Percentiles rank a stretch among this genome's conserved stretches.
phyloP scores from a whole-genome alignment of 164 flowering plant species.

The Santalum album region DNA sequence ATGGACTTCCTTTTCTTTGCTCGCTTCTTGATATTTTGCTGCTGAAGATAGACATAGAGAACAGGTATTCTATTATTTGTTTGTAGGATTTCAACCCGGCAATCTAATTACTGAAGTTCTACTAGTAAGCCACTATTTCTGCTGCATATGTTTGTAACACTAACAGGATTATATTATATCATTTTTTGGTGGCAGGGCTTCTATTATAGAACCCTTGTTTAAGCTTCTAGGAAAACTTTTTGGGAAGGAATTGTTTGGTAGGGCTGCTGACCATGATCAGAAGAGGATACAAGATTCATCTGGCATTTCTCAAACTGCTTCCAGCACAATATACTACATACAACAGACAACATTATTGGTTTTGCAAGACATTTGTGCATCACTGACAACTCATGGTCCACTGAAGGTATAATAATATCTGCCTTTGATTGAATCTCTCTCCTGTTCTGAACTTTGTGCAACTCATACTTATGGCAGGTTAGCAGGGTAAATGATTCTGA shows the following conservation, averaged over 20 bases:
- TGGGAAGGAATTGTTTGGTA: slow-evolving; percentile 30
- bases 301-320: slow-evolving; percentile 21
- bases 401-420: slow-evolving; percentile 21
- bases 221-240: slow-evolving; percentile 44
- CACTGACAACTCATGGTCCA: slow-evolving; percentile 20
- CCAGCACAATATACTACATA: slow-evolving; percentile 26
- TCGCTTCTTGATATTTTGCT: slow-evolving; percentile 81
- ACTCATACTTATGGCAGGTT: slow-evolving; percentile 33
- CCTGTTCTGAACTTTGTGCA: not conserved
- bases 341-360: slow-evolving; percentile 54
- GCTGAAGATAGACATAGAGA: slow-evolving; percentile 61
- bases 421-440: not conserved
- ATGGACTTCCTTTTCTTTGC: slow-evolving; percentile 33
- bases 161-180: slow-evolving; percentile 1
- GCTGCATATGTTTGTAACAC: not conserved
- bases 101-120: not conserved
- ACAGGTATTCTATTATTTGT: slow-evolving; percentile 36
- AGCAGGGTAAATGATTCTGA: slow-evolving; percentile 21
- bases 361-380: slow-evolving; percentile 56
- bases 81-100: not conserved
- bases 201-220: slow-evolving; percentile 57
- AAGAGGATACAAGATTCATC: slow-evolving; percentile 22
- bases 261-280: slow-evolving; percentile 17
- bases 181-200: slow-evolving; percentile 29
- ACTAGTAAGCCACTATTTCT: not conserved